phyloP scores from a whole-genome alignment of 768 basidiomycete species.

The Psilocybe subaeruginosa region DNA sequence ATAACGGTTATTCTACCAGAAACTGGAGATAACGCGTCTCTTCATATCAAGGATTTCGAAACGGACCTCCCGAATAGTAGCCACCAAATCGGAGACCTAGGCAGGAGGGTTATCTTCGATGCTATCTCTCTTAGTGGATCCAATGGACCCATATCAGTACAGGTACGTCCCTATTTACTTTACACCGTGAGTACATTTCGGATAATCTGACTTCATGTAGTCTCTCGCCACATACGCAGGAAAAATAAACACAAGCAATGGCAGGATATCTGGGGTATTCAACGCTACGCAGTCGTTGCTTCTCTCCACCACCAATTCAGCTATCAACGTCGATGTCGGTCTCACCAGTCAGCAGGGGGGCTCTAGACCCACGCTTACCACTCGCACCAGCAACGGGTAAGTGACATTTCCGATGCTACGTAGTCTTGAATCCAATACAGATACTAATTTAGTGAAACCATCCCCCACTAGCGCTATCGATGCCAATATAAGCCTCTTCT shows the following conservation, averaged over 20 bases:
- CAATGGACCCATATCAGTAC: slow-evolving; percentile 35
- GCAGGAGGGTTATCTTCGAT: slow-evolving; percentile 47
- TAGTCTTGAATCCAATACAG: neutral
- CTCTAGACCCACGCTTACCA: neutral
- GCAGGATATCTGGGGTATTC: slow-evolving; percentile 50
- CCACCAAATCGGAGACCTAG: slow-evolving; percentile 40
- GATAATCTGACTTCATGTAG: slow-evolving; percentile 18
- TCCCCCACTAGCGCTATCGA: slow-evolving; percentile 10
- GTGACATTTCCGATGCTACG: neutral
- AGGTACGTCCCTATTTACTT: slow-evolving; percentile 24
- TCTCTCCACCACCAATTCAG: slow-evolving; percentile 44
- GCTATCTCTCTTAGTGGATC: slow-evolving; percentile 35
- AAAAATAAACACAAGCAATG: slow-evolving; percentile 40
- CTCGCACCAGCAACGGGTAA: slow-evolving; percentile 5
- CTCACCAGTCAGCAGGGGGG: slow-evolving; percentile 33
- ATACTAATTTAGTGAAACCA: neutral
- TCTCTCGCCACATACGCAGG: slow-evolving; percentile 32
- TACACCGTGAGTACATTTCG: too few relatives aligned
- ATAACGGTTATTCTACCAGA: slow-evolving; percentile 20
- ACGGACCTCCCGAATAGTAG: slow-evolving; percentile 40
- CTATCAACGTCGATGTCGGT: slow-evolving; percentile 41
- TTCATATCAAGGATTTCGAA: slow-evolving; percentile 2
- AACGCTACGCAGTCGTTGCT: slow-evolving; percentile 31
- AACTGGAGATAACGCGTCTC: neutral
- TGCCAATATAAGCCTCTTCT: slow-evolving; percentile 14